Evolutionary conservation across 2,329 filamentous ascomycete species (phyloP), one percentile per base, ranked within the genome.

Genomic region (Cladorrhinum sp.): DNA sequence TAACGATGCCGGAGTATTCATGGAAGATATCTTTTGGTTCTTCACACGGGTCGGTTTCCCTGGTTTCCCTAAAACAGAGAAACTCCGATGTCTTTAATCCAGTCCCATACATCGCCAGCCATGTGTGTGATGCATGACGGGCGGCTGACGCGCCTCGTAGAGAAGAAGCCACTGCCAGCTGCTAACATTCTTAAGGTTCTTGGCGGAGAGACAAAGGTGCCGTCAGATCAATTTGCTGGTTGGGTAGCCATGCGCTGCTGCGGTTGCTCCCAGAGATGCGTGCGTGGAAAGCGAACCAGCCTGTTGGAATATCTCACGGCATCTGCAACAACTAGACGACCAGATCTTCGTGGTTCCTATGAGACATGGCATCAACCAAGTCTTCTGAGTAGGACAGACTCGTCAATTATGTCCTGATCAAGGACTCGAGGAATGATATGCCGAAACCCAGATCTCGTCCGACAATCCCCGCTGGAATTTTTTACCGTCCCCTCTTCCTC

Each of bases 161-260:
- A 38, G 20, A 22, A 45, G 41, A 27, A 56, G 53, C 38, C 49
- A 49, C 36, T n/a, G 24, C 25, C 24, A 16, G 53, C 32, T 36
- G 36, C 25, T 38, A 12, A 41, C 38, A 27, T 36, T 56, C 23
- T 9, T n/a, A 45, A 38, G 12, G 23, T 20, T 24, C 53, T 56
- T 56, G 53, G 36, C 53, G 29, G 38, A 10, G 25, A 55, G 20
- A 55, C n/a, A 41, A 45, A 41, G 27, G 27, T 27, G 51, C 22
- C 23, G n/a, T 45, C 22, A 25, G 52, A 55, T 45, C 29, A 24
- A n/a, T 18, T 38, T 23, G 41, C 25, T 49, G 32, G 53, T 55
- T 55, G 53, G 53, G 53, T 56, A 56, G 36, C 36, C 16, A 56
- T 56, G 36, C 52, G 32, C n/a, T 55, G 51, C 29, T 27, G 29